A percentile compares a stretch with the other conserved stretches of the same genome.
phyloP scores from a whole-genome alignment of 495 filamentous ascomycete species.

The Tuber borchii region DNA sequence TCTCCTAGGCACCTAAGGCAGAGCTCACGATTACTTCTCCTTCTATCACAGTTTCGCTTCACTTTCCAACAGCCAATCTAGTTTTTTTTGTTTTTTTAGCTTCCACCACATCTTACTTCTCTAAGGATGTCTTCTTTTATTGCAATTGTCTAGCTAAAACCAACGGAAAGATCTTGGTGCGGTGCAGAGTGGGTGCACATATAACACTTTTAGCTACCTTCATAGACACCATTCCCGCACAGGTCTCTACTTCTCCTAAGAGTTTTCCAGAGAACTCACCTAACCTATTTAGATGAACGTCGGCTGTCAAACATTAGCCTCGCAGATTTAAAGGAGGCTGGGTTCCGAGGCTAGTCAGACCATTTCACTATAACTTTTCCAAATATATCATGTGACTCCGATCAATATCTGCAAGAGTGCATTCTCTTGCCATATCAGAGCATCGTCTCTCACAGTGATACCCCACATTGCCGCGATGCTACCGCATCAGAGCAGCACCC shows the following conservation, averaged over 20 bases:
- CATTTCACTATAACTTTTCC: not conserved
- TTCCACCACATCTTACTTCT: not conserved
- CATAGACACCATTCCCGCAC: too few species aligned
- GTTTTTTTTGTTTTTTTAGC: not conserved
- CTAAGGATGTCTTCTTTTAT: not conserved
- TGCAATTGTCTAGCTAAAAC: not conserved
- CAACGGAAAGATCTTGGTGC: not conserved
- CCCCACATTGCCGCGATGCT: not conserved
- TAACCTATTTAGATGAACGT: not conserved
- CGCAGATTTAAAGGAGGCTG: too few species aligned
- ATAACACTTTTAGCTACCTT: too few species aligned
- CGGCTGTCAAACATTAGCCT: not conserved
- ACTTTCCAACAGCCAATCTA: not conserved
- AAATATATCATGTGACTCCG: not conserved
- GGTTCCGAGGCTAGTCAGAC: not conserved
- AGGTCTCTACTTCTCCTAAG: not conserved
- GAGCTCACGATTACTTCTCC: not conserved
- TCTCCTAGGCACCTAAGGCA: not conserved
- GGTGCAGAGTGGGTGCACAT: not conserved
- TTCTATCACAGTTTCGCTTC: not conserved
- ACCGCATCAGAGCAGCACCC: not conserved
- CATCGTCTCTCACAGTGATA: not conserved
- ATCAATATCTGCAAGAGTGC: not conserved
- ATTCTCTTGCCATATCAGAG: not conserved
- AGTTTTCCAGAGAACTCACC: not conserved